Conservation (phyloP, 805 yeast species). For the Saturnispora zaruensis region DNA sequence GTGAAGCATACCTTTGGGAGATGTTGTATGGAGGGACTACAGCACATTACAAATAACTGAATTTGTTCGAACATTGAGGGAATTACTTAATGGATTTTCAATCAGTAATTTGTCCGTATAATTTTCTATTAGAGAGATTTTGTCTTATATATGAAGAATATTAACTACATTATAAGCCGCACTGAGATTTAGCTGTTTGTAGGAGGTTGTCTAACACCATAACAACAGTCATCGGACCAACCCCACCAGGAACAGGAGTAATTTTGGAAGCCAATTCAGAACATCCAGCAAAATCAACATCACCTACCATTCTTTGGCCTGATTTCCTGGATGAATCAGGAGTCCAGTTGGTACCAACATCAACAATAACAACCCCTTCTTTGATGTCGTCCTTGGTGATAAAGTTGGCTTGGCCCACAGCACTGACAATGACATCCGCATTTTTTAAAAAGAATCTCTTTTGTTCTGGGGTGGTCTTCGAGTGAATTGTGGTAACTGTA, state of each 20-base stretch:
- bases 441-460: slow-evolving; percentile 39
- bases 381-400: slow-evolving; percentile 87
- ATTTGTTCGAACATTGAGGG: neutral
- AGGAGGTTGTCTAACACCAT: slow-evolving; percentile 83
- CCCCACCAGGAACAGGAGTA: slow-evolving; percentile 99
- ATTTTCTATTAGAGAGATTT: neutral
- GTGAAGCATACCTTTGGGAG: slow-evolving; percentile 98
- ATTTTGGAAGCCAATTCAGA: slow-evolving; percentile 54
- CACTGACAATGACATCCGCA: slow-evolving; percentile 88
- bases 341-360: slow-evolving; percentile 90
- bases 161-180: slow-evolving; percentile 12
- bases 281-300: slow-evolving; percentile 75
- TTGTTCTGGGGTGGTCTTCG: slow-evolving; percentile 57
- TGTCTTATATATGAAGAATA: neutral
- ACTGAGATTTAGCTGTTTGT: slow-evolving; percentile 50
- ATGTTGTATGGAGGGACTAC: slow-evolving; percentile 81
- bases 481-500: slow-evolving; percentile 84
- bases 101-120: neutral
- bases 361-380: slow-evolving; percentile 76
- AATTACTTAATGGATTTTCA: neutral
- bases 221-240: slow-evolving; percentile 98
- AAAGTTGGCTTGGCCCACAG: slow-evolving; percentile 79
- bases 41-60: slow-evolving; percentile 57
- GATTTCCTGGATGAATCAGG: slow-evolving; percentile 66
- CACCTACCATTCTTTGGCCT: slow-evolving; percentile 87